A percentile compares a stretch with the other conserved stretches of the same genome.
These are phyloP conservation scores for Marchantia paleacea DNA, from an alignment of 225 moss, liverwort and hornwort genomes.

Conservation along the genomic window DNA sequence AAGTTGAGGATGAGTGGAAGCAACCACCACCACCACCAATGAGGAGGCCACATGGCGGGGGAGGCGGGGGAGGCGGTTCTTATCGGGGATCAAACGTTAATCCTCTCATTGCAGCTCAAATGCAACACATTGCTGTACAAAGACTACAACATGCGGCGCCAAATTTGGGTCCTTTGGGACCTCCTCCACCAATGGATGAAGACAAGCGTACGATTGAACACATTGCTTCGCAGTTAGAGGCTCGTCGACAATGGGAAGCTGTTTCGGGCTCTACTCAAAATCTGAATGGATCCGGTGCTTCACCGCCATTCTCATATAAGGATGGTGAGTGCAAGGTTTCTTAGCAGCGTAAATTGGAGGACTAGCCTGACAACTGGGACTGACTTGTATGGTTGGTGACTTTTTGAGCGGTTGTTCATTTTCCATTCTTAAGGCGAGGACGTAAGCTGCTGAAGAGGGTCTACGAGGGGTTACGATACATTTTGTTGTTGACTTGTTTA, in stretches of 20 bases:
- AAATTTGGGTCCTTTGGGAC: conserved; percentile 55
- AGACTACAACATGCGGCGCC: conserved; percentile 74
- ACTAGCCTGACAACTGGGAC: neutral
- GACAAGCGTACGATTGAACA: conserved; percentile 99
- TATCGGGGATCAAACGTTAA: conserved; percentile 54
- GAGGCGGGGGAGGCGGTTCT: conserved; percentile 32
- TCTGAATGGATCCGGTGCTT: conserved; percentile 77
- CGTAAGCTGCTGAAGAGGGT: too few species aligned
- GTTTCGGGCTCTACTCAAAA: conserved; percentile 90
- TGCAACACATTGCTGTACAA: conserved; percentile 85
- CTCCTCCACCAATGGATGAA: conserved; percentile 74
- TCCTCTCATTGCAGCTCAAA: conserved; percentile 72
- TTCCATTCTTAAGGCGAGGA: too few species aligned
- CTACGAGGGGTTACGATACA: neutral
- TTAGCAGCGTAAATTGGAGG: neutral
- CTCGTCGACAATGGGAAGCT: conserved; percentile 98
- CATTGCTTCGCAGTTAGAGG: conserved; percentile 99
- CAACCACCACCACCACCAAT: conserved; percentile 49
- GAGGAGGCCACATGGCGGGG: conserved; percentile 58
- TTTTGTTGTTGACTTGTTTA: neutral
- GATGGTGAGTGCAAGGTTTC: conserved; percentile 67
- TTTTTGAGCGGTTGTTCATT: neutral
- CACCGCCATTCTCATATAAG: conserved; percentile 72
- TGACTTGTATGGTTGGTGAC: neutral
- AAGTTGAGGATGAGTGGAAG: conserved; percentile 89